Evolutionary conservation across 2,329 filamentous ascomycete genomes (phyloP).

Genomic region (Stenocarpella maydis): DNA sequence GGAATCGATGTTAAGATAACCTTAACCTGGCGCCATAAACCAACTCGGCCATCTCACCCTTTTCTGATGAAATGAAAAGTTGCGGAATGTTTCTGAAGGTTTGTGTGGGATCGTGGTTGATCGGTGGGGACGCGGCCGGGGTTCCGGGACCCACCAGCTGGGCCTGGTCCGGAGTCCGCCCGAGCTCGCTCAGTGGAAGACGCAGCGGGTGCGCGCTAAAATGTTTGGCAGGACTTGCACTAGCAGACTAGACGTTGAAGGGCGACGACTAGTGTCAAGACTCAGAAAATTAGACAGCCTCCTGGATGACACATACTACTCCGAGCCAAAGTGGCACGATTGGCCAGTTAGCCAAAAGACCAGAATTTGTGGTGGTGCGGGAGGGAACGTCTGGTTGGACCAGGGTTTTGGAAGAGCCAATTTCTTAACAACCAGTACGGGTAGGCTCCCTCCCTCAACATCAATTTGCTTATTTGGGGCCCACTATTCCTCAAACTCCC

Average conservation of each 20-base stretch:
- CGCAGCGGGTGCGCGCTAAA: not conserved
- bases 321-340: too few relatives aligned
- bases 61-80: not conserved
- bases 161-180: conserved; percentile 5
- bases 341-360: too few relatives aligned
- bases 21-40: conserved; percentile 33
- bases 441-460: too few relatives aligned
- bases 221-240: not conserved
- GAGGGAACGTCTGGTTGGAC: too few relatives aligned
- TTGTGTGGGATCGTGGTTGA: conserved; percentile 12
- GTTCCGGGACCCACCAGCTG: conserved; percentile 3
- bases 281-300: accelerated
- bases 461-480: too few relatives aligned
- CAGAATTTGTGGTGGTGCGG: too few relatives aligned
- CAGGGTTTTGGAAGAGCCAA: too few relatives aligned
- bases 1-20: conserved; percentile 32
- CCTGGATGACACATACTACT: too few relatives aligned
- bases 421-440: too few relatives aligned
- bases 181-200: not conserved
- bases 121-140: not conserved
- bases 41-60: conserved; percentile 29
- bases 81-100: not conserved
- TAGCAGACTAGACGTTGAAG: too few relatives aligned
- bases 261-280: accelerated
- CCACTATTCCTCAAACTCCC: too few relatives aligned